Evolutionary conservation across 495 filamentous ascomycete genomes (phyloP).

Genomic region (Penicillium canariense): DNA sequence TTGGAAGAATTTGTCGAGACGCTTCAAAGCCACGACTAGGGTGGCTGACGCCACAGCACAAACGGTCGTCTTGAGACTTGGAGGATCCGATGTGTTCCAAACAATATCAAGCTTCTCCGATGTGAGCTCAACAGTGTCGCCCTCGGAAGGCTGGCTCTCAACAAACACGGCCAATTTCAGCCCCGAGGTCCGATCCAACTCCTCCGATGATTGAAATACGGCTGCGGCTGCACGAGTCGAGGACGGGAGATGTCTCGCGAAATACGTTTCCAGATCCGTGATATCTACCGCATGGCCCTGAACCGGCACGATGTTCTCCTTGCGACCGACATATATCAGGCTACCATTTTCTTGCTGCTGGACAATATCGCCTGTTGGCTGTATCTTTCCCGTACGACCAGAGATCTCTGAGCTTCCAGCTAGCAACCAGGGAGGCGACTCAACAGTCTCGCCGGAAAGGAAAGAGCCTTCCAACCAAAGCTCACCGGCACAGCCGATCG

Average conservation of each 20-base stretch:
- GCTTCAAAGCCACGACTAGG: conserved; percentile 29
- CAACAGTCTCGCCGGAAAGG: conserved; percentile 22
- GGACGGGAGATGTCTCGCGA: conserved; percentile 28
- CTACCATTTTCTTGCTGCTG: conserved; percentile 28
- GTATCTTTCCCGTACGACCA: conserved; percentile 29
- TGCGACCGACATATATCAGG: conserved; percentile 31
- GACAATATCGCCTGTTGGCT: conserved; percentile 36
- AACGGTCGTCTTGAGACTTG: conserved; percentile 10
- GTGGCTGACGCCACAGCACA: conserved; percentile 18
- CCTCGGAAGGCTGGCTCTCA: conserved; percentile 22
- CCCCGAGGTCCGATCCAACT: conserved; percentile 2
- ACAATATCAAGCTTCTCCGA: conserved; percentile 17
- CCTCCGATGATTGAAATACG: conserved; percentile 17
- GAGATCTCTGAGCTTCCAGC: conserved; percentile 26
- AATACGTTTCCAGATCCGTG: conserved; percentile 30
- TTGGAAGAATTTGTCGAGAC: conserved; percentile 35
- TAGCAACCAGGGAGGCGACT: conserved; percentile 36
- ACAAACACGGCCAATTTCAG: conserved; percentile 30
- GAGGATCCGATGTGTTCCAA: background rate
- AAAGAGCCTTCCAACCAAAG: conserved; percentile 32
- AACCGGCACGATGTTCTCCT: conserved; percentile 28
- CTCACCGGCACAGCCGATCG: conserved; percentile 35
- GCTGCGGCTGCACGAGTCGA: conserved; percentile 25
- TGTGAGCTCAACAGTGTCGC: conserved; percentile 24
- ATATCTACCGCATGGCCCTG: conserved; percentile 39